Evolutionary conservation across 805 yeast genomes (phyloP), one percentile per base, ranked within the genome.

Genomic region (Teunomyces pallodes): DNA sequence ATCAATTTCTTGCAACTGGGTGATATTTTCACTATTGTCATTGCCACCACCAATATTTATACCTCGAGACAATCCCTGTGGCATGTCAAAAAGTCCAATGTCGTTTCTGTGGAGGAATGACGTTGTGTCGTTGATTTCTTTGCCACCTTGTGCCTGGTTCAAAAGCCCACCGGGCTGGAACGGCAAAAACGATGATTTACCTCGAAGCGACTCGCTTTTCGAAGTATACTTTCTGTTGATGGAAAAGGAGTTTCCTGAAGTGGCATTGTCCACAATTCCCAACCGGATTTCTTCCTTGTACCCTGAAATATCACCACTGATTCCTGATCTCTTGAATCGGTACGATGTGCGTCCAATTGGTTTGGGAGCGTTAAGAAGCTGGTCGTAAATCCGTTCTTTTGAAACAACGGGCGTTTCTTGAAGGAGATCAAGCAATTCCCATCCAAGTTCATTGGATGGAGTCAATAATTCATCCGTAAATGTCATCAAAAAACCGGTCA

Each of bases 121-220:
- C 0, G 72, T 60, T 3, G 63, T 67, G 45, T 73, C 77, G 5
- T 59, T 59, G 4, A 43, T 41, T 17, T 54, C 54, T 24, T 55
- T 57, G 3, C 48, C 52, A 24, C 47, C 51, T 40, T 43, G 45
- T 9, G 48, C 46, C 12, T 49, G 49, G 40, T 48, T 45, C 42
- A 50, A 47, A 36, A 75, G 62, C 2, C 98, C 97, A 54, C 99
- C 98, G 0, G 99, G 99, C 49, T 86, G 84, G 61, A 94, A 94
- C 0, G 99, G 99, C 58, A 92, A 67, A 57, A 79, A 87, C 14
- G 82, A 78, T 0, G 95, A 76, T 3, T 82, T 74, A 0, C 98
- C 98, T 42, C 76, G 72, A 2, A 89, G 68, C 1, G 83, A 71
- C 36, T 82, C 85, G n/a, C 72, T 72, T 53, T 80, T 81, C 5